Evolutionary conservation across 2,329 filamentous ascomycete genomes (phyloP), one percentile per base, ranked within the genome.

Genomic region (Apiospora pterosperma): DNA sequence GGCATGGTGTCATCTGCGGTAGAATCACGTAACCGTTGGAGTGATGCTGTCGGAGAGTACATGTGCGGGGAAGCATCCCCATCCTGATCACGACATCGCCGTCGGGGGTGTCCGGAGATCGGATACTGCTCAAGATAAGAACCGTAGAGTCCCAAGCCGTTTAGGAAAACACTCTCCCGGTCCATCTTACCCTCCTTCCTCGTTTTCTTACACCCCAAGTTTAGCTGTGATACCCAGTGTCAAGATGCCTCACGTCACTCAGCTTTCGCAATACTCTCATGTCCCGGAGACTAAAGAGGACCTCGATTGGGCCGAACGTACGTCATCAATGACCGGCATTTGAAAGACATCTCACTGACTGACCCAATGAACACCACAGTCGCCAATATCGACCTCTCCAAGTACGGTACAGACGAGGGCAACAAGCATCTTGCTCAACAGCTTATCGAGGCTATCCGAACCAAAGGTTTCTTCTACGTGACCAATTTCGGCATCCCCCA

Each of bases 401-500:
- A 71, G 14, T 78, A 78, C 31, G 75, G 75, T 0, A 76, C 74
- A 0, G 62, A 71, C 0, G 67, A 75, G 31, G 76, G 76, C 0
- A 77, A 78, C 59, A 63, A 63, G 0, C 65, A 70, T 2, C 72
- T 78, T 2, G 69, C 75, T 0, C 59, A 72, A 12, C 70, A 68
- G 0, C 69, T 78, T 0, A 71, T 78, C 16, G 71, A 78, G 6
- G 76, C 76, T 0, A 70, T 77, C 55, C 74, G 75, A 1, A 77
- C 71, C 6, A 78, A 78, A 63, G 82, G 84, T 5, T 85, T 88
- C 76, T 89, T 88, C 73, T 87, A 88, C 65, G 83, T 89, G 1
- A 86, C 82, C 65, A 88, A 90, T 74, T 89, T 85, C 68, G 85
- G 83, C 67, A 83, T 89, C 21, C 77, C 78, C 0, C 86, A 89